phyloP scores from a whole-genome alignment of 1,284 basidiomycete species.

The Pseudozyma tsukubaensis region DNA sequence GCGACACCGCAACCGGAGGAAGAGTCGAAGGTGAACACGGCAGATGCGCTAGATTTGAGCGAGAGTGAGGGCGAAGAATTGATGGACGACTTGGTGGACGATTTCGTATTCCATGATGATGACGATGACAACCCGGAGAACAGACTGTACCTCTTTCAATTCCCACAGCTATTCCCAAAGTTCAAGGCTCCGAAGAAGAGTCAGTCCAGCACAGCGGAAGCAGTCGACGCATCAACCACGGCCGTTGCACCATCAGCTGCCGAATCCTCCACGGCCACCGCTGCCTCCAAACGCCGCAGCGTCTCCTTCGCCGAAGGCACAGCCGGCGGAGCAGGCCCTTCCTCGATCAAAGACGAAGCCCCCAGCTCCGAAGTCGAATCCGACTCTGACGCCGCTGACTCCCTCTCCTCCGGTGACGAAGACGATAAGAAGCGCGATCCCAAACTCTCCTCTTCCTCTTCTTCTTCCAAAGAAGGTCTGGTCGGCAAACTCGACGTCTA shows the following conservation, averaged over 20 bases:
- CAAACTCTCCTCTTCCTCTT: not conserved
- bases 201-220: not conserved
- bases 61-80: slow-evolving; percentile 88
- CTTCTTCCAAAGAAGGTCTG: slow-evolving; percentile 46
- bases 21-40: slow-evolving; percentile 73
- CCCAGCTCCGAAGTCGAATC: slow-evolving; percentile 28
- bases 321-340: slow-evolving; percentile 41
- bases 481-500: slow-evolving; percentile 63
- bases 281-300: slow-evolving; percentile 27
- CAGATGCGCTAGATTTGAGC: slow-evolving; percentile 81
- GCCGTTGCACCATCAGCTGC: slow-evolving; percentile 7
- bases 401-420: slow-evolving; percentile 2
- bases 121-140: slow-evolving; percentile 69
- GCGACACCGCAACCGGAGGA: slow-evolving; percentile 30
- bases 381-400: slow-evolving; percentile 9
- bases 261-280: not conserved
- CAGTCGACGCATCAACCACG: not conserved
- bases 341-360: slow-evolving; percentile 16
- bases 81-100: slow-evolving; percentile 83
- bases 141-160: slow-evolving; percentile 89
- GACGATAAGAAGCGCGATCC: slow-evolving; percentile 33
- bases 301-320: slow-evolving; percentile 61
- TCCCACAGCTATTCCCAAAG: slow-evolving; percentile 86
- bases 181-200: slow-evolving; percentile 71
- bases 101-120: slow-evolving; percentile 73